A percentile compares a stretch with the other conserved stretches of the same genome.
Evolutionary conservation across 768 basidiomycete genomes (phyloP).

Genomic region (Boletus reticuloceps): DNA sequence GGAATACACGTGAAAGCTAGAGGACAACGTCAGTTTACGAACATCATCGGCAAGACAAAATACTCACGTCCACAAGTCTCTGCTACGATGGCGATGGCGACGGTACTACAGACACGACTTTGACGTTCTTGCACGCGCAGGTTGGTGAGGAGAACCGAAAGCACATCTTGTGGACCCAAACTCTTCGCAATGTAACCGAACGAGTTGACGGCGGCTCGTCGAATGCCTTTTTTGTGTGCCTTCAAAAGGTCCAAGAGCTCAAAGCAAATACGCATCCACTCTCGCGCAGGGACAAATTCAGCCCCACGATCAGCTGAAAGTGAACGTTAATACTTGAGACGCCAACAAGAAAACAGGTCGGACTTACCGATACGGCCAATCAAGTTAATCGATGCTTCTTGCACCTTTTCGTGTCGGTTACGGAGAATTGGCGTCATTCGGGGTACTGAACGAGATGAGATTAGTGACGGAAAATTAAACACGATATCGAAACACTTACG

Average conservation of each 20-base stretch:
- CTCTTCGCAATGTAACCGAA: slow-evolving; percentile 99
- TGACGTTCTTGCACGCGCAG: slow-evolving; percentile 98
- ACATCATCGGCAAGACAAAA: neutral
- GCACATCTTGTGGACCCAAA: slow-evolving; percentile 97
- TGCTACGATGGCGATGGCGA: slow-evolving; percentile 94
- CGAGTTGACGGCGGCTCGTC: slow-evolving; percentile 97
- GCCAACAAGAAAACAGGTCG: neutral
- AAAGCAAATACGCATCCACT: slow-evolving; percentile 99
- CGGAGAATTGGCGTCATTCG: slow-evolving; percentile 99
- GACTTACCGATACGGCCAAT: slow-evolving; percentile 87
- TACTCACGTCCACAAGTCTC: slow-evolving; percentile 80
- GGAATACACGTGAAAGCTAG: slow-evolving; percentile 97
- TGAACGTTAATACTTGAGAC: slow-evolving; percentile 1
- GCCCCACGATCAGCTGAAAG: slow-evolving; percentile 90
- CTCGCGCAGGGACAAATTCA: slow-evolving; percentile 96
- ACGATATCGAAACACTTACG: slow-evolving; percentile 52
- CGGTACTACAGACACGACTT: slow-evolving; percentile 96
- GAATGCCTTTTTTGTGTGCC: slow-evolving; percentile 98
- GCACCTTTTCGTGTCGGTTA: slow-evolving; percentile 98
- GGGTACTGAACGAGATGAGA: slow-evolving; percentile 60
- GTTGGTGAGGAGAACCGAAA: slow-evolving; percentile 94
- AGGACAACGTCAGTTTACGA: slow-evolving; percentile 11
- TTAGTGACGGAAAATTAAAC: neutral
- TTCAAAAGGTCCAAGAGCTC: slow-evolving; percentile 95
- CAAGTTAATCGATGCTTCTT: slow-evolving; percentile 98